A percentile compares a stretch with the other conserved stretches of the same genome.
Evolutionary conservation across 2,329 filamentous ascomycete species (phyloP).

Genomic region (Phymatotrichopsis omnivora): DNA sequence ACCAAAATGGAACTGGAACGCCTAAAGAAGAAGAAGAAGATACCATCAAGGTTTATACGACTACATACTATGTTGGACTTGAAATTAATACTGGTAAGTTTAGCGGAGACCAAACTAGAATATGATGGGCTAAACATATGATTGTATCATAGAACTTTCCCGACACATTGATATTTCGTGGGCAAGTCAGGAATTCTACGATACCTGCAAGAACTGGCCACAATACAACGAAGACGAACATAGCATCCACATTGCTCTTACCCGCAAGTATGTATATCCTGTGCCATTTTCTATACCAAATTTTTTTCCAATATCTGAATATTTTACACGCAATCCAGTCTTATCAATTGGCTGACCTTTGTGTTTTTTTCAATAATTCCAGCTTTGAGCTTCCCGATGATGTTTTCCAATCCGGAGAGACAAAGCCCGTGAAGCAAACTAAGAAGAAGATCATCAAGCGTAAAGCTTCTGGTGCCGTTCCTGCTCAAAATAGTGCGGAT

Average conservation of each 20-base stretch:
- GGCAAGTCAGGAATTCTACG: slow-evolving; percentile 78
- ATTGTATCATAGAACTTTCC: slow-evolving; percentile 38
- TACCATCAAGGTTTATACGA: slow-evolving; percentile 58
- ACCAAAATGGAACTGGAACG: slow-evolving; percentile 25
- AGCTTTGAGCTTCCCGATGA: slow-evolving; percentile 85
- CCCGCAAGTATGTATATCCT: slow-evolving; percentile 65
- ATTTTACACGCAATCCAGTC: background rate
- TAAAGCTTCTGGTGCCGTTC: slow-evolving; percentile 12
- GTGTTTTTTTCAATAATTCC: background rate
- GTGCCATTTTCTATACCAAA: too few relatives aligned
- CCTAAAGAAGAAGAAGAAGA: slow-evolving; percentile 34
- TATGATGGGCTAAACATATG: too few relatives aligned
- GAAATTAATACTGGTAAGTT: slow-evolving; percentile 62
- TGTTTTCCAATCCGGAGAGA: slow-evolving; percentile 73
- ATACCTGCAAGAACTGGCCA: slow-evolving; percentile 64
- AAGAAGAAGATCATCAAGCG: slow-evolving; percentile 43
- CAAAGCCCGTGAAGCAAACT: slow-evolving; percentile 50
- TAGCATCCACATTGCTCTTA: slow-evolving; percentile 69
- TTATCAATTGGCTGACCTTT: slow-evolving; percentile 2
- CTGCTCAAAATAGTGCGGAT: slow-evolving; percentile 9
- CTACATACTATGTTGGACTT: slow-evolving; percentile 88
- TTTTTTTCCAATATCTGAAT: background rate
- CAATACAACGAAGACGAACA: slow-evolving; percentile 66
- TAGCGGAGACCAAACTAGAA: too few relatives aligned
- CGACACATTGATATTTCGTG: slow-evolving; percentile 50